A percentile compares a stretch with the other conserved stretches of the same genome.
Evolutionary conservation across 768 basidiomycete species (phyloP).

Genomic region (Daedaleopsis nitida): DNA sequence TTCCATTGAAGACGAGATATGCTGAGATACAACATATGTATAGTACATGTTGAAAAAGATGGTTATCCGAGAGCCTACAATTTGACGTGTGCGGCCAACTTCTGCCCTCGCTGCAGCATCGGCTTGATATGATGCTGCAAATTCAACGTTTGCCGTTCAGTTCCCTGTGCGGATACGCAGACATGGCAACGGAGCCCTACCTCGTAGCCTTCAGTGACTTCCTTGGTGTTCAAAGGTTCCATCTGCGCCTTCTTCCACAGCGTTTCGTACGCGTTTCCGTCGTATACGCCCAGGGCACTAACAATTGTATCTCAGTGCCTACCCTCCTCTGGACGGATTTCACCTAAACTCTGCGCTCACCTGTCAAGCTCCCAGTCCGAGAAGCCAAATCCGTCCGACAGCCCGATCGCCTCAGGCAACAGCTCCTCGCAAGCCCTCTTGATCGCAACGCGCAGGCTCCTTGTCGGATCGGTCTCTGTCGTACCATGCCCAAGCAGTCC

Average conservation of each 20-base stretch:
- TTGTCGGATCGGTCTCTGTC: slow-evolving; percentile 43
- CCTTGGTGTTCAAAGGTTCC: slow-evolving; percentile 60
- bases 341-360: slow-evolving; percentile 32
- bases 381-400: slow-evolving; percentile 76
- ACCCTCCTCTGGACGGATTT: not conserved
- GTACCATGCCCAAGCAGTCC: slow-evolving; percentile 37
- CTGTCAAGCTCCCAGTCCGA: slow-evolving; percentile 76
- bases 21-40: slow-evolving; percentile 29
- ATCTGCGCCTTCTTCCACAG: slow-evolving; percentile 58
- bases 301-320: not conserved
- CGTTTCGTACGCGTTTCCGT: slow-evolving; percentile 70
- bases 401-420: slow-evolving; percentile 63
- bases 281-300: slow-evolving; percentile 63
- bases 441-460: slow-evolving; percentile 52
- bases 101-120: slow-evolving; percentile 50
- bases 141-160: not conserved
- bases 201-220: slow-evolving; percentile 58
- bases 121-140: slow-evolving; percentile 51
- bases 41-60: not conserved
- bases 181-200: slow-evolving; percentile 30
- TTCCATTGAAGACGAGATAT: slow-evolving; percentile 22
- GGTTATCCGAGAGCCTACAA: slow-evolving; percentile 24
- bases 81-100: slow-evolving; percentile 37
- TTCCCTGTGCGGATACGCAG: not conserved
- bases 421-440: slow-evolving; percentile 50